Evolutionary conservation across 2,329 filamentous ascomycete species (phyloP).

Genomic region (Lasiodiplodia sp.): DNA sequence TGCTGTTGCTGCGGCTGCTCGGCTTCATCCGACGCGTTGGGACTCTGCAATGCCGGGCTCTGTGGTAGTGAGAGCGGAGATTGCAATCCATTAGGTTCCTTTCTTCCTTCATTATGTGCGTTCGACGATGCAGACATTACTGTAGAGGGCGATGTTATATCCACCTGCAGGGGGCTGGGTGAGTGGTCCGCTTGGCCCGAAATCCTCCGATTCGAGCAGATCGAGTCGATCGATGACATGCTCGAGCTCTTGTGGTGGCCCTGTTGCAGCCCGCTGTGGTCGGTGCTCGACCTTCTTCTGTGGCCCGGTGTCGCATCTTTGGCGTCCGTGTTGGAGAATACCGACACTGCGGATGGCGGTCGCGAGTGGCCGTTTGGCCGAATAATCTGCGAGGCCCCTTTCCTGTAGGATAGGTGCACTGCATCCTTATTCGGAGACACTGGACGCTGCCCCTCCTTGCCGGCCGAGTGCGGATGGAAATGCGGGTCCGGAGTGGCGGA

Average conservation of each 20-base stretch:
- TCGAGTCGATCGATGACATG: constrained; percentile 56
- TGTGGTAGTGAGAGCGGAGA: constrained; percentile 46
- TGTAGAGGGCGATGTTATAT: constrained; percentile 27
- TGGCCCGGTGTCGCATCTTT: constrained; percentile 20
- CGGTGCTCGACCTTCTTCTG: constrained; percentile 44
- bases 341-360: constrained; percentile 40
- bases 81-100: constrained; percentile 27
- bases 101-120: constrained; percentile 13
- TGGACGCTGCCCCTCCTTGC: constrained; percentile 41
- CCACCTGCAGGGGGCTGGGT: constrained; percentile 43
- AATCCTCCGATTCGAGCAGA: constrained; percentile 20
- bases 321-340: constrained; percentile 22
- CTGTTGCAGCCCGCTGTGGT: constrained; percentile 39
- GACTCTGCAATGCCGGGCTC: constrained; percentile 64
- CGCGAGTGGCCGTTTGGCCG: constrained; percentile 45
- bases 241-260: constrained; percentile 51
- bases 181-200: constrained; percentile 33
- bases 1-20: constrained; percentile 36
- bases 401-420: constrained; percentile 58
- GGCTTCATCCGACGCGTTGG: constrained; percentile 36
- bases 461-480: constrained; percentile 33
- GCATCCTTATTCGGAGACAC: constrained; percentile 56
- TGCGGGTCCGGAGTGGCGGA: constrained; percentile 40
- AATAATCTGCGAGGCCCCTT: constrained; percentile 58
- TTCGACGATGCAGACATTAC: constrained; percentile 22